These are phyloP conservation scores for Herpetospermum pedunculosum DNA, from an alignment of 306 rosid species.

Conservation along the genomic window DNA sequence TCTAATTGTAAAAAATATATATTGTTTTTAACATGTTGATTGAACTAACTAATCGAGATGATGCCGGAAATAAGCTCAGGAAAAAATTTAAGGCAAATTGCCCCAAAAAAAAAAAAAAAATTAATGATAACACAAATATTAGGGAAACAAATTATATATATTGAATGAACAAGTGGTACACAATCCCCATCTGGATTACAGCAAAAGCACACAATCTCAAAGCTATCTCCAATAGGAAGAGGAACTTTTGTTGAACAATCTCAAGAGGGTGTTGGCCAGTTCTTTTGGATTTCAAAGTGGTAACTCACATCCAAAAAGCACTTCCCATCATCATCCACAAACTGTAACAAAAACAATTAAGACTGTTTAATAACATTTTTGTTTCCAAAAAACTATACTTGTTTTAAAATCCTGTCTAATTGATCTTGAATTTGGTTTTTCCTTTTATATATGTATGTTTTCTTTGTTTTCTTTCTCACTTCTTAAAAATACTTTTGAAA, in stretches of 20 bases:
- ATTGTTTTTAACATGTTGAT: no score
- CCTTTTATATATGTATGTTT: no score
- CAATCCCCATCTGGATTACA: not conserved
- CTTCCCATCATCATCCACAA: constrained; percentile 83
- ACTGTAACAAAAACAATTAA: constrained; percentile 22
- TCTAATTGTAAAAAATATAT: no score
- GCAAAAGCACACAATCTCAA: no score
- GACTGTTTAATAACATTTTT: no score
- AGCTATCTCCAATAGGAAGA: no score
- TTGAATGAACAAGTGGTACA: not conserved
- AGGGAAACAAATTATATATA: not conserved
- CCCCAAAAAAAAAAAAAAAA: no score
- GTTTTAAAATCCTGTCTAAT: no score
- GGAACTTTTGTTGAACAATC: not conserved
- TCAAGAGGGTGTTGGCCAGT: constrained; percentile 48
- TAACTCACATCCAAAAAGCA: constrained; percentile 69
- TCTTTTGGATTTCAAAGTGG: constrained; percentile 77
- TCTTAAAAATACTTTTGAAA: no score
- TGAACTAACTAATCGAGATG: no score
- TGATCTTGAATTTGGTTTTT: no score
- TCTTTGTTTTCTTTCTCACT: not conserved
- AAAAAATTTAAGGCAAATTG: not conserved
- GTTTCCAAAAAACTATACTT: not conserved
- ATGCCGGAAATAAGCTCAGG: no score
- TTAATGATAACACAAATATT: not conserved